These are phyloP conservation scores for Stagonosporopsis tanaceti DNA, from an alignment of 2,329 filamentous ascomycete species.

Conservation along the genomic window DNA sequence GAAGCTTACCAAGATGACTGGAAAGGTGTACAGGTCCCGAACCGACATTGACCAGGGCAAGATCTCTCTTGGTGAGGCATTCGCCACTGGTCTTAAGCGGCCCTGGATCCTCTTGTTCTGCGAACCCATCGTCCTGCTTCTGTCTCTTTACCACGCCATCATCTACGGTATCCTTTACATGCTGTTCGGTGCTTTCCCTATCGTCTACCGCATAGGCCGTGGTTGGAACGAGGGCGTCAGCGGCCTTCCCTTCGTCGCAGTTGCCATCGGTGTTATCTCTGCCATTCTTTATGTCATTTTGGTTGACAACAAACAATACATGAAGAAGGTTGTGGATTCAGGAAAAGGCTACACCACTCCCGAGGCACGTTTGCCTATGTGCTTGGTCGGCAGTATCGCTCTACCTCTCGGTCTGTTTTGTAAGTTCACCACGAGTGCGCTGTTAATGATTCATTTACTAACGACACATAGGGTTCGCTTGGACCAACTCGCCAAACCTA, in stretches of 20 bases:
- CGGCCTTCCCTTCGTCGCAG: slow-evolving; percentile 68
- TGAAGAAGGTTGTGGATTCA: slow-evolving; percentile 53
- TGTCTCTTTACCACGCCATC: slow-evolving; percentile 68
- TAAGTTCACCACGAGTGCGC: neutral
- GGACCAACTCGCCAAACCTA: slow-evolving; percentile 57
- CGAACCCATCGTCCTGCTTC: slow-evolving; percentile 73
- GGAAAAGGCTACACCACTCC: slow-evolving; percentile 67
- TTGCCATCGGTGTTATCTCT: slow-evolving; percentile 70
- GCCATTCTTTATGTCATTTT: slow-evolving; percentile 62
- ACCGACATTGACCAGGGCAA: slow-evolving; percentile 54
- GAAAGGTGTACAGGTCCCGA: slow-evolving; percentile 64
- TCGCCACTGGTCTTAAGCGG: slow-evolving; percentile 66
- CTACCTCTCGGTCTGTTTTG: slow-evolving; percentile 62
- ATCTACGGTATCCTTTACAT: slow-evolving; percentile 61
- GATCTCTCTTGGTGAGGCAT: slow-evolving; percentile 56
- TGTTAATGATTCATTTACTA: neutral
- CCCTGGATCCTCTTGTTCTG: slow-evolving; percentile 74
- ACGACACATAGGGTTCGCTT: slow-evolving; percentile 42
- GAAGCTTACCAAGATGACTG: slow-evolving; percentile 57
- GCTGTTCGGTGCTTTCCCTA: slow-evolving; percentile 59
- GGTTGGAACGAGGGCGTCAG: slow-evolving; percentile 49
- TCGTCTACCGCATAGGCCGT: slow-evolving; percentile 66
- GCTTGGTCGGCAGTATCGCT: slow-evolving; percentile 67
- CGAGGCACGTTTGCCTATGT: slow-evolving; percentile 70
- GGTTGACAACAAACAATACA: slow-evolving; percentile 48